Evolutionary conservation across 2,329 filamentous ascomycete species (phyloP).

Genomic region (Curvularia hawaiiensis): DNA sequence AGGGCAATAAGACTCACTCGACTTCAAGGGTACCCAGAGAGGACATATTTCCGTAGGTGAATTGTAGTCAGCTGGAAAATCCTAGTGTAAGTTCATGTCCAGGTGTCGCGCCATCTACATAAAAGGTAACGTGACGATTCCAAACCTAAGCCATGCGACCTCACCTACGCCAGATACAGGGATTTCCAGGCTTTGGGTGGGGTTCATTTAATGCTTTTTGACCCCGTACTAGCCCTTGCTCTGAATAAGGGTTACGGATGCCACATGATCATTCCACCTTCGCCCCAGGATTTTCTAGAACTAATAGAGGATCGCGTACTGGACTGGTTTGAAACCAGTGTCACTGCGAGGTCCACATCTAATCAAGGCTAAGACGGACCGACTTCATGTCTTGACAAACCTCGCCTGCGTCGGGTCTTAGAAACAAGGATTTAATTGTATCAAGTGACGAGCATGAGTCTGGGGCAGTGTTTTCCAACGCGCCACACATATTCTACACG

Average conservation of each 20-base stretch:
- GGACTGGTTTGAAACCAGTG: too few relatives aligned
- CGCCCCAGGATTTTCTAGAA: too few relatives aligned
- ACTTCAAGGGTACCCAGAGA: too few relatives aligned
- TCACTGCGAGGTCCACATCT: too few relatives aligned
- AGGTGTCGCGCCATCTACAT: not conserved
- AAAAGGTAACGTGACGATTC: not conserved
- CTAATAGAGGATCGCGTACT: too few relatives aligned
- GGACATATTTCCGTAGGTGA: not conserved
- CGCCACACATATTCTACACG: not conserved
- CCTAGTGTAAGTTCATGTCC: not conserved
- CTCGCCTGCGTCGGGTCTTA: not conserved
- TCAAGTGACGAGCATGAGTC: not conserved
- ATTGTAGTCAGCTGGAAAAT: not conserved
- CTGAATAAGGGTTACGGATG: not conserved
- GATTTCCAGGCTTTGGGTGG: not conserved
- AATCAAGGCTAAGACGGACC: not conserved
- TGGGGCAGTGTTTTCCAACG: not conserved
- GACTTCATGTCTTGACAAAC: not conserved
- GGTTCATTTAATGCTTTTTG: not conserved
- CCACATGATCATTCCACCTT: not conserved
- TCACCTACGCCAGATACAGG: not conserved
- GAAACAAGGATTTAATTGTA: not conserved
- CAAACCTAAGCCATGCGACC: not conserved
- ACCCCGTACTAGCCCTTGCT: not conserved
- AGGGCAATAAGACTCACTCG: not conserved